phyloP scores from a whole-genome alignment of 2,329 filamentous ascomycete species.

The Scedosporium aurantiacum region DNA sequence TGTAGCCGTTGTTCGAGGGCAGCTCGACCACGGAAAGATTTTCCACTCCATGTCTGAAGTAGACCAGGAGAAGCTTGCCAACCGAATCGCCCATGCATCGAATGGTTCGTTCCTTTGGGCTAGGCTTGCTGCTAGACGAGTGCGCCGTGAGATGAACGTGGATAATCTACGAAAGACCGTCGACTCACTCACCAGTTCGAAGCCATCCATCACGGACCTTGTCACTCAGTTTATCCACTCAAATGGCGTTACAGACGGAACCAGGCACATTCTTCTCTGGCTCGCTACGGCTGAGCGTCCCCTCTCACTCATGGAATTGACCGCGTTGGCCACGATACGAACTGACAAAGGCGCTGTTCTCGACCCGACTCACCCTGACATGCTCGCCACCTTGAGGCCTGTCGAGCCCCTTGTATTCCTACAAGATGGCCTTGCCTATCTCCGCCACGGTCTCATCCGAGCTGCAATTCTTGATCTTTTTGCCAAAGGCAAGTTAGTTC shows the following conservation, averaged over 20 bases:
- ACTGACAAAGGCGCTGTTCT: constrained; percentile 18
- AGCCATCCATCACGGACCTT: constrained; percentile 19
- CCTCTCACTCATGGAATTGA: constrained; percentile 20
- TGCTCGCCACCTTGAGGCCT: constrained; percentile 16
- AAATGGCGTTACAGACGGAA: constrained; percentile 17
- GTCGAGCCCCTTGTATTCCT: constrained; percentile 21
- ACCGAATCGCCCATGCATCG: constrained; percentile 20
- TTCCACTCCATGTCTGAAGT: constrained; percentile 18
- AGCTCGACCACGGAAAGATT: constrained; percentile 14
- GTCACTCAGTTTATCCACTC: constrained; percentile 17
- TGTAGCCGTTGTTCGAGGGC: constrained; percentile 7
- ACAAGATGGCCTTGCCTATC: constrained; percentile 21
- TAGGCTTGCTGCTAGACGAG: constrained; percentile 21
- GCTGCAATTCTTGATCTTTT: constrained; percentile 19
- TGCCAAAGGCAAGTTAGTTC: constrained; percentile 19
- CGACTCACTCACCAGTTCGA: constrained; percentile 16
- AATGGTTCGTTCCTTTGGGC: constrained; percentile 27
- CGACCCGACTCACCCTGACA: constrained; percentile 15
- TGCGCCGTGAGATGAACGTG: constrained; percentile 16
- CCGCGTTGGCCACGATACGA: constrained; percentile 18
- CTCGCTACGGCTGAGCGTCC: constrained; percentile 24
- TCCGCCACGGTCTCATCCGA: constrained; percentile 24
- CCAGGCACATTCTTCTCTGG: constrained; percentile 23
- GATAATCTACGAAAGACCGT: constrained; percentile 18
- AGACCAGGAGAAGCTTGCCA: constrained; percentile 21